Base-by-base conservation (phyloP, 2,329 filamentous ascomycete genomes). In the Pestalotiopsis fici region DNA sequence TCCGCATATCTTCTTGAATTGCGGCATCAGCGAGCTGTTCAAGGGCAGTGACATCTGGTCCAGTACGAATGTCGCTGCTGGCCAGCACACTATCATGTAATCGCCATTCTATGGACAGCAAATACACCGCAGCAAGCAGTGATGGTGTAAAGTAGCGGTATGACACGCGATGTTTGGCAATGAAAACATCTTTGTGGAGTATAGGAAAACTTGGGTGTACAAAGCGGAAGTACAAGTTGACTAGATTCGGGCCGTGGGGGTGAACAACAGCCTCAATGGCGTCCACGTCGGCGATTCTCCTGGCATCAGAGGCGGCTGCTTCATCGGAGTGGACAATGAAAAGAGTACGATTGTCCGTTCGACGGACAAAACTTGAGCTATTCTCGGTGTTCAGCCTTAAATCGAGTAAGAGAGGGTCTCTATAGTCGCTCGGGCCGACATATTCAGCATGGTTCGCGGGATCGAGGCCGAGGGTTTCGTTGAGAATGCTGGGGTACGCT, bases 141-240 rank as follows among this genome's bases (percentile, higher is more conserved):
- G 85, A 81, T 2, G 85, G 82, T 1, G 85, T 83, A 68, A 88
- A 85, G 67, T 86, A 81, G 37, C 82, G 79, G 71, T 87, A 83
- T 1, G 83, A 84, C 15, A 83, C 80, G 64, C 76, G 77, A 71
- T 88, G 87, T 69, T 85, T 85, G 68, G 86, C 81, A 55, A 87
- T 75, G 69, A 86, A 88, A 23, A 84, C 82, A 25, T 83, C 83
- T 74, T 87, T 87, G 74, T 86, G 83, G 4, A 87, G 74, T 39
- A 85, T 78, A 1, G 83, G 83, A 69, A 81, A 85, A 61, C 78
- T 80, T 2, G 83, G 83, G 65, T 85, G 83, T 11, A 87, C 82
- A 57, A 86, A 83, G n/a, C 83, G 78, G 76, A 90, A 91, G 78
- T 90, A 91, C 37, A 91, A 81, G 69, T 88, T 86, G 67, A 91